Evolutionary conservation across 352 stramenopile genomes (phyloP).

Genomic region (Pythium oligandrum): DNA sequence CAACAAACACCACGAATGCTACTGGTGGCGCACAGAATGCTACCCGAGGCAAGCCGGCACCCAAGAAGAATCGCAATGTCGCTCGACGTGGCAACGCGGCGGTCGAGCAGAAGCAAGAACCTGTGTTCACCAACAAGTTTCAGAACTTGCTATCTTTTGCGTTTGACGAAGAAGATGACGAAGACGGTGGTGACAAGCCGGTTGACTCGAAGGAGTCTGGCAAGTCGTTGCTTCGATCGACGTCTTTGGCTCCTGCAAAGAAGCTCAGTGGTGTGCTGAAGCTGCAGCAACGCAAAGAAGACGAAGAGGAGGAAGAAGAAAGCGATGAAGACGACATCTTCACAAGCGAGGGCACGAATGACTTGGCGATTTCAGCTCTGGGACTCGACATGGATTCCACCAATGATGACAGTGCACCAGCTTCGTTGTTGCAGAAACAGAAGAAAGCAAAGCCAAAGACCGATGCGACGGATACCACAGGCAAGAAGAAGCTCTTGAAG

Average conservation of each 20-base stretch:
- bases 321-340: slow-evolving; percentile 23
- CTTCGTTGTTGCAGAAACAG: slow-evolving; percentile 23
- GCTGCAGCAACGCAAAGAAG: neutral
- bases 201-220: neutral
- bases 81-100: slow-evolving; percentile 1
- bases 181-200: slow-evolving; percentile 1
- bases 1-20: neutral
- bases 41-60: slow-evolving; percentile 5
- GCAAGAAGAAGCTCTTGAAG: slow-evolving; percentile 57
- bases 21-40: slow-evolving; percentile 2
- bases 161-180: slow-evolving; percentile 45
- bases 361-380: slow-evolving; percentile 41
- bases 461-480: slow-evolving; percentile 8
- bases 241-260: neutral
- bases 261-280: too few relatives aligned
- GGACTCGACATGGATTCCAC: slow-evolving; percentile 26
- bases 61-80: slow-evolving; percentile 22
- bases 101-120: slow-evolving; percentile 15
- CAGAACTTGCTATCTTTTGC: slow-evolving; percentile 78
- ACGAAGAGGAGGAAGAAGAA: slow-evolving; percentile 14
- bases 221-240: slow-evolving; percentile 6
- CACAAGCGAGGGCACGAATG: slow-evolving; percentile 19
- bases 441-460: slow-evolving; percentile 25
- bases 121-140: slow-evolving; percentile 81
- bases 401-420: slow-evolving; percentile 12